Conservation (phyloP, 179 eudicot species). For the Spergularia azorica region DNA sequence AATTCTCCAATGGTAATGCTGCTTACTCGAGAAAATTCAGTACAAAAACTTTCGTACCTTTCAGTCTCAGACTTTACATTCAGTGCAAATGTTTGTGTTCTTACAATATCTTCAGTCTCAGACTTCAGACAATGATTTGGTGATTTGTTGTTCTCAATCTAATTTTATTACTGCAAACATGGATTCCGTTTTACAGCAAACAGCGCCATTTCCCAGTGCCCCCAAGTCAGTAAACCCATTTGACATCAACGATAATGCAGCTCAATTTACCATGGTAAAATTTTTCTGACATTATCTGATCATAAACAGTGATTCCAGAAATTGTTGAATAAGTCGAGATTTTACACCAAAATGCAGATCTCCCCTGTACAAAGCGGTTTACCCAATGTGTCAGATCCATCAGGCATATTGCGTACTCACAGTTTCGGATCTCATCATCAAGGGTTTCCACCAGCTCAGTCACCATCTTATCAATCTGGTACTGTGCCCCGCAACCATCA, state of each 20-base stretch:
- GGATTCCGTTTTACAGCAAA: constrained; percentile 40
- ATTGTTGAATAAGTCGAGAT: not conserved
- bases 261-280: constrained; percentile 48
- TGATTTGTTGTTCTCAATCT: not conserved
- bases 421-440: constrained; percentile 30
- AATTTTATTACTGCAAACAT: not conserved
- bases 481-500: constrained; percentile 10
- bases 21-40: not conserved
- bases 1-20: constrained; percentile 43
- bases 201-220: constrained; percentile 31
- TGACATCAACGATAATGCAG: constrained; percentile 44
- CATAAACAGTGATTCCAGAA: not conserved
- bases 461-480: constrained; percentile 32
- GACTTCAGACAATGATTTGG: not conserved
- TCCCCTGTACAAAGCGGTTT: constrained; percentile 53
- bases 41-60: not conserved
- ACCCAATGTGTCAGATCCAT: constrained; percentile 37
- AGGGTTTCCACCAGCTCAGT: constrained; percentile 31
- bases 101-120: not conserved
- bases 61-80: too few relatives aligned
- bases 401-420: constrained; percentile 24
- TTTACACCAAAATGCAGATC: constrained; percentile 37
- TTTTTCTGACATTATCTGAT: not conserved
- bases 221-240: constrained; percentile 68
- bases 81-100: not conserved